Evolutionary conservation across 1,139 yeast genomes (phyloP), one percentile per base, ranked within the genome.

Genomic region (Kurtzmaniella natalensis): DNA sequence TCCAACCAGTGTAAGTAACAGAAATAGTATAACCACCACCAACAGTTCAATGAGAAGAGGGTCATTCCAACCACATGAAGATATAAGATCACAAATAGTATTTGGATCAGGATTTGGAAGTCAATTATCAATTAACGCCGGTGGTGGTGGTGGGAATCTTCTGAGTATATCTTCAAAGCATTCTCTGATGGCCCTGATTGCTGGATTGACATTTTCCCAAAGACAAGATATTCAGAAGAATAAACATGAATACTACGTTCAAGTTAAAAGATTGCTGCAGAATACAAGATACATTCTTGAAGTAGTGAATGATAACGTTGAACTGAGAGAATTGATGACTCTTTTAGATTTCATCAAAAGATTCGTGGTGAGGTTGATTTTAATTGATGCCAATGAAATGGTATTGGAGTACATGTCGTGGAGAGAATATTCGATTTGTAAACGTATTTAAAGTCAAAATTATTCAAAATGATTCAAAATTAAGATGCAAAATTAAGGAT

Each of bases 321-420:
- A 36, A 16, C 28, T 33, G 22, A 35, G 38, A 15, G 57, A 55
- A 35, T 42, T 59, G 32, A 45, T 50, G 25, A 55, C 53, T 39
- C 52, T 64, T 24, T 45, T 66, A 38, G 70, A 65, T 27, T 69
- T 68, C 39, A 51, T 69, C 35, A 63, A 63, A 39, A 51, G 57
- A 37, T 53, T 49, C 37, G 54, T 67, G 13, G 55, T 67, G 42
- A 61, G 57, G 40, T 64, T 68, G 39, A 55, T 69, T 16, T 55
- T 66, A 24, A 55, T 66, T 27, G 75, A 69, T 46, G 45, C 59
- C 3, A 53, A 59, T 31, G 63, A 55, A 27, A 64, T 69, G 70
- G 48, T 66, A 20, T 44, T 61, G 28, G 59, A 53, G 28, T 66
- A 64, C 43, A 61, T 61, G 19, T 60, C 61, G 37, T 47, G 45